Conservation (phyloP, 2,329 filamentous ascomycete species). For the Teratosphaeria viscida region DNA sequence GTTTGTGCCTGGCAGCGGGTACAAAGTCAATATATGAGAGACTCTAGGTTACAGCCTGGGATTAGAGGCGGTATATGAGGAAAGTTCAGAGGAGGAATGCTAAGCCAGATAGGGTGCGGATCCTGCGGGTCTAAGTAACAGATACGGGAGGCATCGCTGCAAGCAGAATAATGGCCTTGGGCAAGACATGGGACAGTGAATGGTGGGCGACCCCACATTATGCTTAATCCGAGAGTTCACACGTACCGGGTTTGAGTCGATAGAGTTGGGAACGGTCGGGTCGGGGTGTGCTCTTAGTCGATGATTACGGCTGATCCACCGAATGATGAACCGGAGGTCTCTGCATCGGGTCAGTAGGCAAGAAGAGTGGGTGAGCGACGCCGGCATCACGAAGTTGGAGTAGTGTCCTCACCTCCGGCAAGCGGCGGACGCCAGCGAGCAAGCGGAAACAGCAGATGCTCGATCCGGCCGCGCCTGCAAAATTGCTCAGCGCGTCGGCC, state of each 20-base stretch:
- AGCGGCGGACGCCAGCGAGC: background rate
- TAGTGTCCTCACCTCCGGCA: background rate
- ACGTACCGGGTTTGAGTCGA: conserved; percentile 14
- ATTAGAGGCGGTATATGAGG: background rate
- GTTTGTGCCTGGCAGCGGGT: conserved; percentile 1
- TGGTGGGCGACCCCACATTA: conserved; percentile 15
- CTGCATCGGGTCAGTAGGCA: background rate
- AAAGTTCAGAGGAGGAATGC: background rate
- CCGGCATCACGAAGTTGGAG: background rate
- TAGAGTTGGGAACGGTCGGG: conserved; percentile 19
- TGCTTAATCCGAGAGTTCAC: conserved; percentile 23
- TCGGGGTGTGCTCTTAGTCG: conserved; percentile 9
- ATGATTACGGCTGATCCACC: background rate
- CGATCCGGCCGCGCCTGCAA: background rate
- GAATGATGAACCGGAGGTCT: background rate
- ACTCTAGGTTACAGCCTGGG: background rate
- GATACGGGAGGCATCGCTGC: background rate
- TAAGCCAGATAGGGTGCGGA: background rate
- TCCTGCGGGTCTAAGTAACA: background rate
- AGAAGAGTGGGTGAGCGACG: background rate
- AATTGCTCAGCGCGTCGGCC: background rate
- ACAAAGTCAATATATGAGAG: conserved; percentile 1
- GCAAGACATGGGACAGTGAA: background rate
- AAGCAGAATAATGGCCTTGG: background rate
- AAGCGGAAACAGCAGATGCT: background rate